Evolutionary conservation across 768 basidiomycete species (phyloP), one percentile per base, ranked within the genome.

Genomic region (Auriscalpium orientale): DNA sequence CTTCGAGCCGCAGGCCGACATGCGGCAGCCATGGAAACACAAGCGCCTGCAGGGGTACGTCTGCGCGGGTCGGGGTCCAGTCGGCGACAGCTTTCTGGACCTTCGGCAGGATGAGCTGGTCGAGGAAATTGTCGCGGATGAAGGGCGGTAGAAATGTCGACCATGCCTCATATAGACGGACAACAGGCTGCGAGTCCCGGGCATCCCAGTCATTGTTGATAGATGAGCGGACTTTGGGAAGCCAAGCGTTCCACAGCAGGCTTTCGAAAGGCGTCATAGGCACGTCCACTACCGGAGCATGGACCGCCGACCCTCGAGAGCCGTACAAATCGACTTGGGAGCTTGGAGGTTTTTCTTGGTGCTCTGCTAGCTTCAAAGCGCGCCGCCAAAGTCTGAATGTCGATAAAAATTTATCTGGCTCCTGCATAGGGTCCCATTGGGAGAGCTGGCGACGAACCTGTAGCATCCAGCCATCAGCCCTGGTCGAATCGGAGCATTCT

Each of bases 21-120:
- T 93, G 79, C 5, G 94, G 92, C 47, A 99, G 71, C 97, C 97
- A 99, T 9, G 97, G 97, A 68, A 98, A 95, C 1, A 99, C 84
- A 48, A 99, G 78, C 1, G 80, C 75, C 49, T 88, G 90, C 49
- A 98, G 70, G 1, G 90, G 71, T 1, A 81, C 77, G 2, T 72
- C 73, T 55, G 75, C 79, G 28, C 72, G 77, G 64, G 79, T 83
- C 7, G 82, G 73, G 65, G 76, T 85, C 97, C 97, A 99, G 51
- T 90, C 85, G 4, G 83, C 79, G 36, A 98, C 80, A 3, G 91
- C 83, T 59, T 85, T 84, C 49, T 87, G 81, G 3, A 99, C 81
- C 71, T 98, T 99, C 1, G 97, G 97, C 20, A 99, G 75, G 46
- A 99, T 81, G 21, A 99, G 83, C 68, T 99, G 97, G 67, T 98